Conservation (phyloP, 169 alveolate species). For the Plasmodium knowlesi region DNA sequence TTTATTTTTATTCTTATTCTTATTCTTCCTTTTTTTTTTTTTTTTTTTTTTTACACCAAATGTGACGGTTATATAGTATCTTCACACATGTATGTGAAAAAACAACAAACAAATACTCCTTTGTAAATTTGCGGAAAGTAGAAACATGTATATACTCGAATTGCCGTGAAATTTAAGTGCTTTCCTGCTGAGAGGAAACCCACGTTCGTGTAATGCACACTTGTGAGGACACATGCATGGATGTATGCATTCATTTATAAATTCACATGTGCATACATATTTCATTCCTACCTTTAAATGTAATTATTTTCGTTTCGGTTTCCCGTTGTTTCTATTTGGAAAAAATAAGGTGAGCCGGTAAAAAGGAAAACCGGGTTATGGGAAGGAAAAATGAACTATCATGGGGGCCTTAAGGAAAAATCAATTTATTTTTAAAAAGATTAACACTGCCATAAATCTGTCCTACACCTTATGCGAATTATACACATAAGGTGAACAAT, state of each 20-base stretch:
- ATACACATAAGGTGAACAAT: neutral
- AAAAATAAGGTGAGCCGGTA: neutral
- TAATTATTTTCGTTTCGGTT: neutral
- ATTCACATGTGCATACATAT: neutral
- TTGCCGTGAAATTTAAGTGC: neutral
- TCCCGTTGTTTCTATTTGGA: neutral
- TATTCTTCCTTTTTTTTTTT: too few species aligned
- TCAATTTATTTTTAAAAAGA: neutral
- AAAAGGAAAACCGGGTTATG: neutral
- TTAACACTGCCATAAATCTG: neutral
- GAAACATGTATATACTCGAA: neutral
- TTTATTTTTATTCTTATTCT: too few species aligned
- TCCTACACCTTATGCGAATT: neutral
- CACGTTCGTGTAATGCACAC: neutral
- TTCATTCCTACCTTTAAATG: neutral
- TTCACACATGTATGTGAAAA: neutral
- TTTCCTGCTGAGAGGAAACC: neutral
- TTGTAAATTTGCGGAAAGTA: neutral
- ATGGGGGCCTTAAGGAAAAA: neutral
- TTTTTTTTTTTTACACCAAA: neutral
- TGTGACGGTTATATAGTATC: neutral
- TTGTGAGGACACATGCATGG: neutral
- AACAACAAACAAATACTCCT: neutral
- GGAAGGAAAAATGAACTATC: neutral
- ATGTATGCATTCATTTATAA: too few species aligned